A percentile compares a stretch with the other conserved stretches of the same genome.
Evolutionary conservation across 2,329 filamentous ascomycete genomes (phyloP).

Genomic region (Exophiala phaeomuriformis): DNA sequence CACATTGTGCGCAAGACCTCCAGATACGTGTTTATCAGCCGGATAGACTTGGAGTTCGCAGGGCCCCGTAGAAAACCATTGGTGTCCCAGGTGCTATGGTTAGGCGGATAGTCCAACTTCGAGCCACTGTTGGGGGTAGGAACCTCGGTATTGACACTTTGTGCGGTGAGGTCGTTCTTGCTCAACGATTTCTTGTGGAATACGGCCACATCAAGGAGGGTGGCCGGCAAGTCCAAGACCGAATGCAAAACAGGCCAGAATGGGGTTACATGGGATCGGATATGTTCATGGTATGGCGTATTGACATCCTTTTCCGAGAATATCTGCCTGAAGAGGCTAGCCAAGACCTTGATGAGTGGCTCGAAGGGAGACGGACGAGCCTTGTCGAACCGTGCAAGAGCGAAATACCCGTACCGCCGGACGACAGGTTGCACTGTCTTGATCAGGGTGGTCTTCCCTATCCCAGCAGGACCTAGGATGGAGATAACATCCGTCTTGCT

Average conservation of each 20-base stretch:
- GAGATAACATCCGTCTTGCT: conserved; percentile 55
- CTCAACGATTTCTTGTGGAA: conserved; percentile 31
- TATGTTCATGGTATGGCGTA: conserved; percentile 54
- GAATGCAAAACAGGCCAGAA: conserved; percentile 52
- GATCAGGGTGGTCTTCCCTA: conserved; percentile 55
- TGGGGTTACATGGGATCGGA: conserved; percentile 49
- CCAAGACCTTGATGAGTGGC: conserved; percentile 53
- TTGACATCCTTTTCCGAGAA: conserved; percentile 58
- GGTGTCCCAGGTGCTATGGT: conserved; percentile 16
- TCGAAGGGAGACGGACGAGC: conserved; percentile 55
- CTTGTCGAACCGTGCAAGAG: conserved; percentile 54
- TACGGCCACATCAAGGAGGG: conserved; percentile 42
- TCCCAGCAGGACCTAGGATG: conserved; percentile 50
- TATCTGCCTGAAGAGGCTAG: conserved; percentile 56
- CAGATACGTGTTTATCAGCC: conserved; percentile 79
- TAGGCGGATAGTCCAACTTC: conserved; percentile 1
- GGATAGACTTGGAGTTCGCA: conserved; percentile 49
- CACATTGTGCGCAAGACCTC: conserved; percentile 79
- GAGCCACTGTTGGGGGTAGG: conserved; percentile 15
- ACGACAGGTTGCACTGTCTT: conserved; percentile 52
- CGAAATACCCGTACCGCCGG: conserved; percentile 54
- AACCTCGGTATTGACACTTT: conserved; percentile 23
- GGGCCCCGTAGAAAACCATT: conserved; percentile 34
- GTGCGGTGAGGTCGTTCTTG: conserved; percentile 14
- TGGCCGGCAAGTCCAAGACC: conserved; percentile 61